phyloP scores from a whole-genome alignment of 225 moss, liverwort and hornwort genomes.

The Antitrichia curtipendula region DNA sequence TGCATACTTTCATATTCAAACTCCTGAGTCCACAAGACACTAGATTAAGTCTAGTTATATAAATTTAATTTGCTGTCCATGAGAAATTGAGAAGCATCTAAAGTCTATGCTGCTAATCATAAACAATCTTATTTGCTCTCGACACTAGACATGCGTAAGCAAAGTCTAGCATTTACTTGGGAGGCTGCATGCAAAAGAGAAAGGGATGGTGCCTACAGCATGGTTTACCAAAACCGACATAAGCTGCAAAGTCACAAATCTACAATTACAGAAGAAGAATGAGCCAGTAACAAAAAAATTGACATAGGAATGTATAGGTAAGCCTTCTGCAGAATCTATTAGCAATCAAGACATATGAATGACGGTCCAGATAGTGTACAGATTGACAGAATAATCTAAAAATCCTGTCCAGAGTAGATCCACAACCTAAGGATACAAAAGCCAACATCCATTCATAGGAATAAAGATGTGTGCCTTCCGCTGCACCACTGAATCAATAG shows the following conservation, averaged over 20 bases:
- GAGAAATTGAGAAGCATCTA: neutral
- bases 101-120: neutral
- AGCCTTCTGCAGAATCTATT: neutral
- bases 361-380: neutral
- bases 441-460: neutral
- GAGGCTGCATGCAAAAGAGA: neutral
- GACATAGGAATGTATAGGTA: neutral
- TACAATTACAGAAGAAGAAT: neutral
- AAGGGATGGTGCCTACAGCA: neutral
- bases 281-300: neutral
- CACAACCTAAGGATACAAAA: neutral
- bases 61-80: neutral
- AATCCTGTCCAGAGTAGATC: neutral
- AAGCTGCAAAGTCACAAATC: neutral
- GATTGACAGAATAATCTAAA: neutral
- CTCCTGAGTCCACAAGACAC: neutral
- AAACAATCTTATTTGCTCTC: too few relatives aligned
- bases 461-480: neutral
- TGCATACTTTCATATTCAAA: neutral
- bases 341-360: neutral
- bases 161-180: neutral
- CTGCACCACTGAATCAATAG: neutral
- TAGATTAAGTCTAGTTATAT: neutral
- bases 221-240: neutral
- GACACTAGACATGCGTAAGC: neutral